A percentile compares a stretch with the other conserved stretches of the same genome.
Conservation (phyloP, 345 rosid genomes). For the Eutrema yunnanense region DNA sequence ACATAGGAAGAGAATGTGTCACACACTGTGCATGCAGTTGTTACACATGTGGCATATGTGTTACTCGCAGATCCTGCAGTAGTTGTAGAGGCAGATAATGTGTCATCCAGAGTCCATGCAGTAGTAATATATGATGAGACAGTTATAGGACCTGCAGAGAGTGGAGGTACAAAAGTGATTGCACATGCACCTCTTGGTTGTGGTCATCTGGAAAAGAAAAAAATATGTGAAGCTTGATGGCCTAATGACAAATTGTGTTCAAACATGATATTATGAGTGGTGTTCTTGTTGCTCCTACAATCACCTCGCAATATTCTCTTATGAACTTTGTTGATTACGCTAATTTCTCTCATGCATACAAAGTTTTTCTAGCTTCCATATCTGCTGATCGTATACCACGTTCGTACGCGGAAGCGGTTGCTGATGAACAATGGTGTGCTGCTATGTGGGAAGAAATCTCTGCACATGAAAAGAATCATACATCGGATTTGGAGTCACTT, state of each 20-base stretch:
- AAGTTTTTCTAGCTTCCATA: background rate
- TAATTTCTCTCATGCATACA: background rate
- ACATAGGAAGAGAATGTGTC: no score
- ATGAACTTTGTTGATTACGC: background rate
- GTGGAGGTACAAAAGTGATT: no score
- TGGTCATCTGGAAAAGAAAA: background rate
- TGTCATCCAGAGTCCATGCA: no score
- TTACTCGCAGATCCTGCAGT: no score
- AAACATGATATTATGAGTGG: background rate
- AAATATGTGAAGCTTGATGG: background rate
- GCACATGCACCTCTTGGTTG: background rate
- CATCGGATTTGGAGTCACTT: background rate
- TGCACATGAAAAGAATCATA: background rate
- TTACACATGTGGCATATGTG: no score
- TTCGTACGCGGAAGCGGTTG: background rate
- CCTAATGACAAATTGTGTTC: background rate
- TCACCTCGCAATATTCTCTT: background rate
- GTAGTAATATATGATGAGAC: no score
- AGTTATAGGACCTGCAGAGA: no score
- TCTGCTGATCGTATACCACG: background rate
- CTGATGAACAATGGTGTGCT: background rate
- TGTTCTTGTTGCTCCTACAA: background rate
- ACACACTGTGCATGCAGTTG: no score
- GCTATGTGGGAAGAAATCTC: background rate
- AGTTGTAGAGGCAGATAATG: no score